Conservation (phyloP, 352 stramenopile genomes). For the Globisporangium megalacanthum region DNA sequence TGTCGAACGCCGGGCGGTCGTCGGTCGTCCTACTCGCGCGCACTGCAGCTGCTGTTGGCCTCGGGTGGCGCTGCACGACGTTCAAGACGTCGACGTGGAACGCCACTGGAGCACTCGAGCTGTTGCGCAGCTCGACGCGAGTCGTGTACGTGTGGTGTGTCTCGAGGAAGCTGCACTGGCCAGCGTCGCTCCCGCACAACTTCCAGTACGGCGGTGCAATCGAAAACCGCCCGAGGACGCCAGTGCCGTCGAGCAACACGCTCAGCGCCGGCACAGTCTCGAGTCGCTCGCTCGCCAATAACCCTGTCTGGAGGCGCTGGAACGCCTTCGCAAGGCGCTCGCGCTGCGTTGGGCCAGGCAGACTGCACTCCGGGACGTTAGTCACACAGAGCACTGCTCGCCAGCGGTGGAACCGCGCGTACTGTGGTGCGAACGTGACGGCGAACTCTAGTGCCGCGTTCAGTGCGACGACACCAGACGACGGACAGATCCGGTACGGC, state of each 20-base stretch:
- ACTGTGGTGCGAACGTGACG: slow-evolving; percentile 34
- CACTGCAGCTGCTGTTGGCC: not conserved
- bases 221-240: slow-evolving; percentile 9
- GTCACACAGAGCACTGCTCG: slow-evolving; percentile 38
- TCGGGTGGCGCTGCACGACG: slow-evolving; percentile 5
- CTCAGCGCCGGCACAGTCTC: slow-evolving; percentile 4
- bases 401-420: slow-evolving; percentile 18
- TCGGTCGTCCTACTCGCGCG: not conserved
- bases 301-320: slow-evolving; percentile 11
- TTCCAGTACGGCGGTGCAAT: slow-evolving; percentile 11
- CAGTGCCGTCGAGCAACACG: slow-evolving; percentile 9
- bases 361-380: slow-evolving; percentile 43
- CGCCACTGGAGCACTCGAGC: slow-evolving; percentile 21
- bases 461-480: slow-evolving; percentile 31
- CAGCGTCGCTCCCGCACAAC: slow-evolving; percentile 1
- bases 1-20: slow-evolving; percentile 19
- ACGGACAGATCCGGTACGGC: slow-evolving; percentile 35
- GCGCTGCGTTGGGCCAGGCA: slow-evolving; percentile 42
- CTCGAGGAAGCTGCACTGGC: not conserved
- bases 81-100: slow-evolving; percentile 15
- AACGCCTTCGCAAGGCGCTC: slow-evolving; percentile 26
- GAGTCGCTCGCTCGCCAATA: slow-evolving; percentile 2
- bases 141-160: slow-evolving; percentile 9
- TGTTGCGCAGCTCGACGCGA: slow-evolving; percentile 20
- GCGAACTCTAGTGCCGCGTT: slow-evolving; percentile 37